Evolutionary conservation across 2,329 filamentous ascomycete genomes (phyloP).

Genomic region (Sphaceloma murrayae): DNA sequence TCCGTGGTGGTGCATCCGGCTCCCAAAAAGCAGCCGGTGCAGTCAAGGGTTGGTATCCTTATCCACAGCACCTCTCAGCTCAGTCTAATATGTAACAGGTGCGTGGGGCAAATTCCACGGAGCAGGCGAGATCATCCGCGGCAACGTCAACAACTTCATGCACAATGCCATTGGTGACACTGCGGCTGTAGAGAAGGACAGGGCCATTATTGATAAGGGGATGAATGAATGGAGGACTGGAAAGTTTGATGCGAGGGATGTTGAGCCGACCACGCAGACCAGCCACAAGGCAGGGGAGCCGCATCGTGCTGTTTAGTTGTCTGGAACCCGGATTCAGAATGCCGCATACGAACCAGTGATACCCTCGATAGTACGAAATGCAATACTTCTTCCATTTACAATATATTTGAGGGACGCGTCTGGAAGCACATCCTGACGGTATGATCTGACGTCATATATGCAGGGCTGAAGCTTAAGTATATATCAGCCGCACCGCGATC

Average conservation of each 20-base stretch:
- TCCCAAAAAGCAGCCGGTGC: neutral
- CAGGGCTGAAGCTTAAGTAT: no score
- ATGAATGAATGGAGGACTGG: neutral
- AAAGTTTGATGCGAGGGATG: neutral
- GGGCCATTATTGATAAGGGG: neutral
- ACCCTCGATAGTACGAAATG: no score
- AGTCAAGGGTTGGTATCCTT: neutral
- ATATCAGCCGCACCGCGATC: no score
- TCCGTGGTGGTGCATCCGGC: neutral
- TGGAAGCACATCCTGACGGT: no score
- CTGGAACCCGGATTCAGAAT: no score
- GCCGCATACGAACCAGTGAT: no score
- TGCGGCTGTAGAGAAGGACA: neutral
- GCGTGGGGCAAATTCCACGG: conserved; percentile 2
- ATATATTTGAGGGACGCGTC: no score
- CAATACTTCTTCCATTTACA: no score
- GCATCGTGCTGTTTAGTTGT: no score
- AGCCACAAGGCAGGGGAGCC: neutral
- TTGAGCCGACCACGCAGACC: conserved; percentile 1
- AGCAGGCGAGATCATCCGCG: neutral
- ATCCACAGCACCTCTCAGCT: neutral
- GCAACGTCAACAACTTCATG: neutral
- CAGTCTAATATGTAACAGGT: neutral
- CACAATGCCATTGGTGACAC: neutral
- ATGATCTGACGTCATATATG: no score